phyloP scores from a whole-genome alignment of 2,329 filamentous ascomycete genomes.

The Trichophyton mentagrophytes region DNA sequence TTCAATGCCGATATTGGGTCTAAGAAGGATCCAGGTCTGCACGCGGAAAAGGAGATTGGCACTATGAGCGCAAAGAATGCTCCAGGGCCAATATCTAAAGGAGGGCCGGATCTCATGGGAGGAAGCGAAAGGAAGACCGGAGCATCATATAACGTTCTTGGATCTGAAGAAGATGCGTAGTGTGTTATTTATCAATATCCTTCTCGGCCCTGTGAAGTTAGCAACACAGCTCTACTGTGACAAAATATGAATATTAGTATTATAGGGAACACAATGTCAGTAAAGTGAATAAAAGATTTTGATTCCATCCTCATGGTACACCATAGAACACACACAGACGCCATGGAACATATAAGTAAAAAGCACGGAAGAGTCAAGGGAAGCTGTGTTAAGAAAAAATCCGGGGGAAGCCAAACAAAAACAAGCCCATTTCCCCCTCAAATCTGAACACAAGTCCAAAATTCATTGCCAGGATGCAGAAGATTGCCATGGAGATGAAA shows the following conservation, averaged over 20 bases:
- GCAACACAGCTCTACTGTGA: not conserved
- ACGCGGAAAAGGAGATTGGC: conserved; percentile 31
- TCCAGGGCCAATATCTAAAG: conserved; percentile 12
- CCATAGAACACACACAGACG: conserved; percentile 4
- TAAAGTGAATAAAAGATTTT: not conserved
- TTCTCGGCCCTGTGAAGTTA: not conserved
- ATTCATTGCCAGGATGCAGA: conserved; percentile 1
- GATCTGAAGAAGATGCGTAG: conserved; percentile 12
- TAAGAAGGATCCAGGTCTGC: conserved; percentile 42
- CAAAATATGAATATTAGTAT: not conserved
- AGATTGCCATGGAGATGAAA: conserved; percentile 14
- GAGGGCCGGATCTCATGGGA: not conserved
- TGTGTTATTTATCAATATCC: not conserved
- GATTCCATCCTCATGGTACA: conserved; percentile 5
- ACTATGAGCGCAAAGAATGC: conserved; percentile 19
- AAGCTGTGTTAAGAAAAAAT: not conserved
- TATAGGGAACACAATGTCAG: not conserved
- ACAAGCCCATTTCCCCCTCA: conserved; percentile 7
- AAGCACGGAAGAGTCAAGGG: not conserved
- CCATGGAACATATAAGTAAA: not conserved
- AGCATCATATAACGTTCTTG: conserved; percentile 14
- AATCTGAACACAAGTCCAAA: not conserved
- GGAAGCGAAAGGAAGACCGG: conserved; percentile 5
- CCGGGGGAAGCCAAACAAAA: conserved; percentile 4
- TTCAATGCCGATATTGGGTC: conserved; percentile 42